These are phyloP conservation scores for Metschnikowia henanensis DNA, from an alignment of 805 yeast species.

Conservation along the genomic window DNA sequence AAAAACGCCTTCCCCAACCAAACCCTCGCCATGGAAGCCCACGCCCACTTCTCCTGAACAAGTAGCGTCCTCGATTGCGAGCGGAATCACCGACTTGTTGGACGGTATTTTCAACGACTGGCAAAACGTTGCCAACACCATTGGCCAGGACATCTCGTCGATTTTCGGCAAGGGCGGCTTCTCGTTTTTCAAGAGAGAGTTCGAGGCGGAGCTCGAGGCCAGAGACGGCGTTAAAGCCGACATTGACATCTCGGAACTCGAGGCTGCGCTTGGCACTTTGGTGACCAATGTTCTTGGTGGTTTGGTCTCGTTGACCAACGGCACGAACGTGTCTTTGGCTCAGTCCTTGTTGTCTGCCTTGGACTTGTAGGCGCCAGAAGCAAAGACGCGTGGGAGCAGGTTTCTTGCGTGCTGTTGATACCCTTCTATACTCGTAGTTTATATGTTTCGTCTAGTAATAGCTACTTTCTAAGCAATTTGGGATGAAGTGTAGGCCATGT, in stretches of 20 bases:
- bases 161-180: background rate
- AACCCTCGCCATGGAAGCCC: background rate
- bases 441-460: background rate
- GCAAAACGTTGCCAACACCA: background rate
- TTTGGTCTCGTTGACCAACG: conserved; percentile 2
- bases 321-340: conserved; percentile 5
- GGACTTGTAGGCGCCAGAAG: conserved; percentile 1
- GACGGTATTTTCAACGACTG: background rate
- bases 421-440: background rate
- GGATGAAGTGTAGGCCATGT: too few species aligned
- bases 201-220: background rate
- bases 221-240: background rate
- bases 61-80: background rate
- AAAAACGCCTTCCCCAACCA: background rate
- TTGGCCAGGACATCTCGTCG: background rate
- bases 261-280: conserved; percentile 1
- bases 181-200: background rate
- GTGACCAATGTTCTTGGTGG: conserved; percentile 2
- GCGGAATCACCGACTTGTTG: background rate
- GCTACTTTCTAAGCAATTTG: too few species aligned
- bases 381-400: background rate
- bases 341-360: background rate
- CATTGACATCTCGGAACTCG: too few species aligned
- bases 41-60: background rate
- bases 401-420: background rate